Percentiles rank a stretch among this genome's conserved stretches.
These are phyloP conservation scores for Rugiboletus extremiorientalis DNA, from an alignment of 1,284 basidiomycete genomes.

Conservation along the genomic window DNA sequence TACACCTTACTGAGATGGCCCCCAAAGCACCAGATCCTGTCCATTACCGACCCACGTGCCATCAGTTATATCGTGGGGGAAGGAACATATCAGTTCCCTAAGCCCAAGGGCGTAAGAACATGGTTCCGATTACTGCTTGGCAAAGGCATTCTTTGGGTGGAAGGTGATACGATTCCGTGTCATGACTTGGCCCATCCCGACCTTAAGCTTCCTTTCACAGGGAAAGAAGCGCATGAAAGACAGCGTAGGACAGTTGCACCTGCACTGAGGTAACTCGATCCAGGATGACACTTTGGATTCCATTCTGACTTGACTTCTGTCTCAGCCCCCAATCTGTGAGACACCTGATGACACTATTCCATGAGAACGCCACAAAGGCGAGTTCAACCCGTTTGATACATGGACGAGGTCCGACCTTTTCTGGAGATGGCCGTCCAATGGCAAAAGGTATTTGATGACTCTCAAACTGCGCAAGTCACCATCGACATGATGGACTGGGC, in stretches of 20 bases:
- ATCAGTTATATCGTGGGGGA: conserved; percentile 53
- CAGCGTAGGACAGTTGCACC: conserved; percentile 53
- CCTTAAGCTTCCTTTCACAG: conserved; percentile 31
- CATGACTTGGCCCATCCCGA: background rate
- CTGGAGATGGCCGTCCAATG: conserved; percentile 45
- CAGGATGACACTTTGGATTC: background rate
- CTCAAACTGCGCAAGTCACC: conserved; percentile 35
- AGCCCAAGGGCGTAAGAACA: conserved; percentile 55
- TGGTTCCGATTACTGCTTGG: conserved; percentile 60
- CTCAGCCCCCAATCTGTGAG: conserved; percentile 51
- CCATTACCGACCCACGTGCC: conserved; percentile 52
- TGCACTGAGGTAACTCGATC: conserved; percentile 47
- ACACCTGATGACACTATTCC: conserved; percentile 47
- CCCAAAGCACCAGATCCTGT: conserved; percentile 51
- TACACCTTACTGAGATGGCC: conserved; percentile 5
- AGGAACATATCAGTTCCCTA: conserved; percentile 54
- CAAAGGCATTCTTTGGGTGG: conserved; percentile 61
- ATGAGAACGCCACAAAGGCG: conserved; percentile 46
- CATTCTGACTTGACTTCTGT: conserved; percentile 1
- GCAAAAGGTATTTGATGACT: conserved; percentile 43
- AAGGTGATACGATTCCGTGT: conserved; percentile 39
- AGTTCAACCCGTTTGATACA: conserved; percentile 11
- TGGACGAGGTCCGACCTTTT: background rate
- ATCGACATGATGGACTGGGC: conserved; percentile 60
- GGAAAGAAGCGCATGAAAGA: conserved; percentile 52